phyloP scores from a whole-genome alignment of 345 rosid species.

The Melastoma malabathricum region DNA sequence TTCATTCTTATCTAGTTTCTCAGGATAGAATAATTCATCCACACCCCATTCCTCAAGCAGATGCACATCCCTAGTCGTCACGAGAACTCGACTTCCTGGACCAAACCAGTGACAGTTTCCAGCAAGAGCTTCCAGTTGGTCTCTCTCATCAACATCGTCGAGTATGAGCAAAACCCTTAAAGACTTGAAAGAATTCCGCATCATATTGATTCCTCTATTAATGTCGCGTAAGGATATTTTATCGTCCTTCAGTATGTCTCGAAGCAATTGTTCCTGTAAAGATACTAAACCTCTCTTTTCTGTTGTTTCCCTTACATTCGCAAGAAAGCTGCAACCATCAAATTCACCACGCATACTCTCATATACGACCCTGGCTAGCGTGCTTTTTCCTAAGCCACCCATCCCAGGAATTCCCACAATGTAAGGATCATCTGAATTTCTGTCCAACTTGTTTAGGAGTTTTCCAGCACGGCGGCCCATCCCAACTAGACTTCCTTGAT shows the following conservation, averaged over 20 bases:
- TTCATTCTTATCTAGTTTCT: no score
- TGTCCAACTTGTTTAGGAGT: no score
- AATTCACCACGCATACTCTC: not conserved
- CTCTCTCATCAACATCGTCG: not conserved
- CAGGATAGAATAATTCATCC: no score
- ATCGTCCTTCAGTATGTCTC: not conserved
- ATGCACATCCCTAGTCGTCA: not conserved
- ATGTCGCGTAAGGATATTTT: not conserved
- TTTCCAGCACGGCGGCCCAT: no score
- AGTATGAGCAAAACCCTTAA: slow-evolving; percentile 6
- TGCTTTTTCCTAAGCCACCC: slow-evolving; percentile 8
- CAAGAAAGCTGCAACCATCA: not conserved
- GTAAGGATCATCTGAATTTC: not conserved
- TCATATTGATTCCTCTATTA: not conserved
- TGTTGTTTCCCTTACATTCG: not conserved
- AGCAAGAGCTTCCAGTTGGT: not conserved
- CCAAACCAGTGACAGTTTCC: slow-evolving; percentile 4
- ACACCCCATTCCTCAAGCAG: no score
- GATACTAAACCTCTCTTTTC: not conserved
- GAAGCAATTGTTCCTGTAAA: not conserved
- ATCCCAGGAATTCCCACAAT: not conserved
- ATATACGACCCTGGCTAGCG: not conserved
- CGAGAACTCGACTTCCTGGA: slow-evolving; percentile 6
- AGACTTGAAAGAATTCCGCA: not conserved
- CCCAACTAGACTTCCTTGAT: no score